phyloP scores from a whole-genome alignment of 2,329 filamentous ascomycete species.

The Dactylellina haptotyla region DNA sequence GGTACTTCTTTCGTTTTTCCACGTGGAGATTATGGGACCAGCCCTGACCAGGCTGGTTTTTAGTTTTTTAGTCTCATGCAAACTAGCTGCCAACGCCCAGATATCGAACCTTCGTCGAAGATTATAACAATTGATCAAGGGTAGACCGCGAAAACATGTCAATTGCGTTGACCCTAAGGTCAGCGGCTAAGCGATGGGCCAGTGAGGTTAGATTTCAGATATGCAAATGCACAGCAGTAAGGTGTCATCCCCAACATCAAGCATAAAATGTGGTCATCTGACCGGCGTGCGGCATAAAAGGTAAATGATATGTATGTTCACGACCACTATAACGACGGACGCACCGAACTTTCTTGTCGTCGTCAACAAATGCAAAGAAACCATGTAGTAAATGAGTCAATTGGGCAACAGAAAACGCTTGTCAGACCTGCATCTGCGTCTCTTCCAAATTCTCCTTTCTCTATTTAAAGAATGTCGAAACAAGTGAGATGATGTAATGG shows the following conservation, averaged over 20 bases:
- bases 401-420: constrained; percentile 39
- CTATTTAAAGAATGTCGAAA: constrained; percentile 45
- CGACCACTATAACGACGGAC: background rate
- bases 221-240: constrained; percentile 32
- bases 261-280: constrained; percentile 40
- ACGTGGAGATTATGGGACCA: constrained; percentile 52
- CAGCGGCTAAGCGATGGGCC: constrained; percentile 30
- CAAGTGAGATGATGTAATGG: constrained; percentile 52
- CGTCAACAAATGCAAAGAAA: constrained; percentile 14
- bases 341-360: background rate
- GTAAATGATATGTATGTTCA: constrained; percentile 35
- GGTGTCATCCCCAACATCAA: constrained; percentile 38
- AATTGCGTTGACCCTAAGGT: constrained; percentile 25
- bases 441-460: constrained; percentile 40
- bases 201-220: background rate
- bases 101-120: constrained; percentile 39
- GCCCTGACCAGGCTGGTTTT: constrained; percentile 33
- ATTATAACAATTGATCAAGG: background rate
- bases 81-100: constrained; percentile 33
- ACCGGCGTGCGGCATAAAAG: constrained; percentile 34
- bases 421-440: constrained; percentile 50
- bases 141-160: background rate
- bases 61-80: constrained; percentile 37
- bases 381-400: constrained; percentile 37
- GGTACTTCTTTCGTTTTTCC: constrained; percentile 42